These are phyloP conservation scores for Sisymbrium irio DNA, from an alignment of 345 rosid genomes.

Conservation along the genomic window DNA sequence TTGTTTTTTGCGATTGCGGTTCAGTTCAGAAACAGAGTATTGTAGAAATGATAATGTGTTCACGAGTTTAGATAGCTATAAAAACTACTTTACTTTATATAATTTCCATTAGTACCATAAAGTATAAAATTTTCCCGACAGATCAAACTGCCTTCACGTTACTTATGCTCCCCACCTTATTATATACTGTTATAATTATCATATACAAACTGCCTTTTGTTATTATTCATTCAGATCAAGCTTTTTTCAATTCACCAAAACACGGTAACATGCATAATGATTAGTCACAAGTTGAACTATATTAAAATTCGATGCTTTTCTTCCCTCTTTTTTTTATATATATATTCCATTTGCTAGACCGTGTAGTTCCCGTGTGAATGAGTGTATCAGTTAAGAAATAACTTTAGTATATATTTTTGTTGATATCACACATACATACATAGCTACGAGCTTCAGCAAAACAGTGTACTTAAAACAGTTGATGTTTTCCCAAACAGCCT, in stretches of 20 bases:
- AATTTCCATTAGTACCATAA: constrained; percentile 17
- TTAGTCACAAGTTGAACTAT: constrained; percentile 38
- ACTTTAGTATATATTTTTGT: background rate
- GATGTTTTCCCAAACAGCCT: background rate
- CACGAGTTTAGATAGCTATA: constrained; percentile 14
- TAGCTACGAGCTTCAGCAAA: background rate
- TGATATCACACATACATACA: background rate
- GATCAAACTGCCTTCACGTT: constrained; percentile 37
- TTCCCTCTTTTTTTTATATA: background rate
- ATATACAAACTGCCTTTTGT: constrained; percentile 17
- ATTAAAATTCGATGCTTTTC: constrained; percentile 17
- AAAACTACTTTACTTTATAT: constrained; percentile 19
- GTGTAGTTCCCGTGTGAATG: constrained; percentile 17
- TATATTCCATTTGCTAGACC: background rate
- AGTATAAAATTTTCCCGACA: constrained; percentile 27
- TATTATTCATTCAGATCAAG: constrained; percentile 24
- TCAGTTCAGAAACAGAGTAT: background rate
- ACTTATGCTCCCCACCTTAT: constrained; percentile 33
- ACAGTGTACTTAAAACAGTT: background rate
- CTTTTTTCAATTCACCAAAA: constrained; percentile 22
- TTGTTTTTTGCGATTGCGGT: background rate
- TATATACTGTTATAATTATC: constrained; percentile 14
- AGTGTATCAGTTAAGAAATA: background rate
- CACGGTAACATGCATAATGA: constrained; percentile 37
- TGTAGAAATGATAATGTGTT: constrained; percentile 20